phyloP scores from a whole-genome alignment of 1,284 basidiomycete genomes.

The Cutaneotrichosporon sp. region DNA sequence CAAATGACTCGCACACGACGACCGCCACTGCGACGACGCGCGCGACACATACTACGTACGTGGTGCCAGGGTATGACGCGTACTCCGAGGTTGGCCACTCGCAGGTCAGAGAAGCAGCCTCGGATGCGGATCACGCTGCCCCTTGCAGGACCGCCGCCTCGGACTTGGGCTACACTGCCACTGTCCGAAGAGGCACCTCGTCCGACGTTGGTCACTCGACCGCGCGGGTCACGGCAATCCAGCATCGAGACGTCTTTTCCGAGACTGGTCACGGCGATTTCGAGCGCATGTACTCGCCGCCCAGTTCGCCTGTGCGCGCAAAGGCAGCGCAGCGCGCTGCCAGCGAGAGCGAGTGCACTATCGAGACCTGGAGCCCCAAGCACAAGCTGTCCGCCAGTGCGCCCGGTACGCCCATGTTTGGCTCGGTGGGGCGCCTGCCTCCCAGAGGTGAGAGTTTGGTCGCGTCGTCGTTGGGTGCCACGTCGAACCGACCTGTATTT shows the following conservation, averaged over 20 bases:
- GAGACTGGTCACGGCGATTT: background rate
- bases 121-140: background rate
- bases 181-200: background rate
- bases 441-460: slow-evolving; percentile 12
- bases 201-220: background rate
- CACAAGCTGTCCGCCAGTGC: slow-evolving; percentile 13
- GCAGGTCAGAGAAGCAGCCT: background rate
- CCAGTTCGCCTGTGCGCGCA: background rate
- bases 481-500: background rate
- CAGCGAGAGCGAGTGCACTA: background rate
- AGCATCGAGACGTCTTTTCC: background rate
- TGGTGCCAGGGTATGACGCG: too few relatives aligned
- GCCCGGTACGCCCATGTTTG: slow-evolving; percentile 2
- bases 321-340: background rate
- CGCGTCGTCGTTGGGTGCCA: slow-evolving; percentile 6
- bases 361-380: too few relatives aligned
- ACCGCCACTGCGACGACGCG: background rate
- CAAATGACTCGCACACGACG: background rate
- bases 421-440: background rate
- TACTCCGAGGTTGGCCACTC: background rate
- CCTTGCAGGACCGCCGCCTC: background rate
- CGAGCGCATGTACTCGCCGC: background rate
- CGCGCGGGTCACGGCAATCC: background rate
- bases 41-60: background rate
- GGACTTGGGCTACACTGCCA: background rate